Evolutionary conservation across 2,329 filamentous ascomycete species (phyloP).

Genomic region (Curvularia hawaiiensis): DNA sequence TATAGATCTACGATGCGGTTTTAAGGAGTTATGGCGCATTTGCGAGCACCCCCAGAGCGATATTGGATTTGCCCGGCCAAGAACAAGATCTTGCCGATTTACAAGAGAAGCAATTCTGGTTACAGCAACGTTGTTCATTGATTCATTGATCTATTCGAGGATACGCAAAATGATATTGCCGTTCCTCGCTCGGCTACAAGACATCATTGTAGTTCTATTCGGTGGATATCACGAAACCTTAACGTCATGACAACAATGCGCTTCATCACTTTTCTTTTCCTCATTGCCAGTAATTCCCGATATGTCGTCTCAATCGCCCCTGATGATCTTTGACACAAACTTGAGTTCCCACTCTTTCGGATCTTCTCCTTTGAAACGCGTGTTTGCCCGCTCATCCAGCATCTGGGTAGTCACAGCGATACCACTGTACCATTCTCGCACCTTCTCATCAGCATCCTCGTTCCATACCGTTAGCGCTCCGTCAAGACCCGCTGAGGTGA

Average conservation of each 20-base stretch:
- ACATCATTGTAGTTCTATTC: not conserved
- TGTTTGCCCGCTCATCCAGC: slow-evolving; percentile 38
- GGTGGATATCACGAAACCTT: not conserved
- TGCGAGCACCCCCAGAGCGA: not conserved
- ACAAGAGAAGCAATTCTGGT: slow-evolving; percentile 1
- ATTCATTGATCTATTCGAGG: not conserved
- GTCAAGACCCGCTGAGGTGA: slow-evolving; percentile 36
- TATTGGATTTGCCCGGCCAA: not conserved
- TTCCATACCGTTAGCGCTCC: slow-evolving; percentile 44
- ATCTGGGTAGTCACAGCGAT: slow-evolving; percentile 36
- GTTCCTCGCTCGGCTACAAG: not conserved
- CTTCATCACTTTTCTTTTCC: not conserved
- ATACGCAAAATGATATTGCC: not conserved
- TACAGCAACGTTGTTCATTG: not conserved
- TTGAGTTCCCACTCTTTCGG: slow-evolving; percentile 46
- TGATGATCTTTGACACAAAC: slow-evolving; percentile 45
- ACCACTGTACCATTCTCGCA: slow-evolving; percentile 45
- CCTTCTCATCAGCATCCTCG: slow-evolving; percentile 39
- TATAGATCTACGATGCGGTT: slow-evolving; percentile 1
- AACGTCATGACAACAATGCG: not conserved
- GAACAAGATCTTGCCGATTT: not conserved
- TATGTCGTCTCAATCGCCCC: slow-evolving; percentile 23
- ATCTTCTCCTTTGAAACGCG: slow-evolving; percentile 38
- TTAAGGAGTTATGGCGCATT: slow-evolving; percentile 4
- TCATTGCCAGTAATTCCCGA: not conserved